These are phyloP conservation scores for Pyropia haitanensis DNA, from an alignment of 23 red algal species.

Conservation along the genomic window DNA sequence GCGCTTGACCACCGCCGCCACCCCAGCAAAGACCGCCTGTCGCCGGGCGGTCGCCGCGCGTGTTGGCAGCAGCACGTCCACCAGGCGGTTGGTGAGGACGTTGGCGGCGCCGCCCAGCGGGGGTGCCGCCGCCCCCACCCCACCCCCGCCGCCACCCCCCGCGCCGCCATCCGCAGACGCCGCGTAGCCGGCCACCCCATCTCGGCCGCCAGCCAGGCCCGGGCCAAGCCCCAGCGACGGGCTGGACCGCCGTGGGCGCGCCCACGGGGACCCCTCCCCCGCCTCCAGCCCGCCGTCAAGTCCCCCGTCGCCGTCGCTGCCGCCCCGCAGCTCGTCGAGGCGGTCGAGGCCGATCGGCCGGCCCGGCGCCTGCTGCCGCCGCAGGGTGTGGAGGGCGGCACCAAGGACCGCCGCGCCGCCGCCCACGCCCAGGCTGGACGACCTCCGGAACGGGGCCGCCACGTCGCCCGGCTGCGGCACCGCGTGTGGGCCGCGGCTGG, in stretches of 20 bases:
- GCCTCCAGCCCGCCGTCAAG: too few relatives aligned
- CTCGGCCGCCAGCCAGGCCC: background rate
- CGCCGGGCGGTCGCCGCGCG: constrained; percentile 1
- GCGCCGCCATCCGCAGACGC: background rate
- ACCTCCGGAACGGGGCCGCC: background rate
- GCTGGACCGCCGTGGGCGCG: too few relatives aligned
- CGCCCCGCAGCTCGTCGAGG: too few relatives aligned
- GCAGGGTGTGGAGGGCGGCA: background rate
- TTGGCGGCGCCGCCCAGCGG: background rate
- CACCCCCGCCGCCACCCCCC: background rate
- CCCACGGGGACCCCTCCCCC: too few relatives aligned
- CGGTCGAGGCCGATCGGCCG: too few relatives aligned
- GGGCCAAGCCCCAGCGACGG: too few relatives aligned
- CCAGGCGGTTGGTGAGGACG: constrained; percentile 15
- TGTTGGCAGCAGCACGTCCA: constrained; percentile 24
- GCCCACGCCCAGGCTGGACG: background rate
- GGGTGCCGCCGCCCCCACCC: background rate
- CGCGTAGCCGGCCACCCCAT: background rate
- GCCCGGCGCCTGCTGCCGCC: too few relatives aligned
- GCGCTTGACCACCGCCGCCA: constrained; percentile 16
- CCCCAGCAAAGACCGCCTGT: constrained; percentile 6
- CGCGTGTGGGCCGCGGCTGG: background rate
- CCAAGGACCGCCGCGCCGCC: background rate
- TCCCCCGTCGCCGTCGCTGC: too few relatives aligned
- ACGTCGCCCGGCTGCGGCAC: background rate